These are phyloP conservation scores for Aspergillus sclerotialis DNA, from an alignment of 2,329 filamentous ascomycete genomes.

Conservation along the genomic window DNA sequence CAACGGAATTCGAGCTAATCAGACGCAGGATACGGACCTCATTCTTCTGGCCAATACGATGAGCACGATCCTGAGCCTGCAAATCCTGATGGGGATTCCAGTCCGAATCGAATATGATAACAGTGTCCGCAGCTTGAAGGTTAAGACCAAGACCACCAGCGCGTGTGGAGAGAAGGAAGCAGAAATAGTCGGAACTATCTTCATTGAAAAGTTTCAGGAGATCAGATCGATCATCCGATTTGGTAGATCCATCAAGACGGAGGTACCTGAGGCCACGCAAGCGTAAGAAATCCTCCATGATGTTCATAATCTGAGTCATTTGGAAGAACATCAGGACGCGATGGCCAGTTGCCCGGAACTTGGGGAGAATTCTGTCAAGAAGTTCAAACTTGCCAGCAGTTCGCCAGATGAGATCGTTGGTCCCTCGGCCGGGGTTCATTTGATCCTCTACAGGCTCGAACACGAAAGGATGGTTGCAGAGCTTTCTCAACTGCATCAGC, in stretches of 20 bases:
- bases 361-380: slow-evolving; percentile 83
- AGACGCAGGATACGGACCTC: slow-evolving; percentile 93
- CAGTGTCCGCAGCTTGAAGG: slow-evolving; percentile 92
- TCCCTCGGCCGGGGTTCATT: slow-evolving; percentile 83
- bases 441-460: slow-evolving; percentile 97
- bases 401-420: slow-evolving; percentile 91
- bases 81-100: slow-evolving; percentile 99
- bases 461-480: slow-evolving; percentile 98
- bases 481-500: slow-evolving; percentile 98
- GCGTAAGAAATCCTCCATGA: slow-evolving; percentile 97
- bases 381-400: slow-evolving; percentile 96
- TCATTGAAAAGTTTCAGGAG: slow-evolving; percentile 84
- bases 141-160: slow-evolving; percentile 97
- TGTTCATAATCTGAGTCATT: slow-evolving; percentile 99
- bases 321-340: slow-evolving; percentile 99
- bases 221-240: slow-evolving; percentile 93
- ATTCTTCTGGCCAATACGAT: slow-evolving; percentile 99
- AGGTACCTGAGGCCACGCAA: slow-evolving; percentile 78
- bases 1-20: slow-evolving; percentile 93
- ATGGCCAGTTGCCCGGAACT: slow-evolving; percentile 86
- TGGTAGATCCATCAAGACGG: slow-evolving; percentile 91
- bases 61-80: slow-evolving; percentile 97
- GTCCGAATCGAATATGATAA: slow-evolving; percentile 99
- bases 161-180: slow-evolving; percentile 96
- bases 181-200: slow-evolving; percentile 86